Conservation (phyloP, 2,329 filamentous ascomycete genomes). For the Periconia digitata region DNA sequence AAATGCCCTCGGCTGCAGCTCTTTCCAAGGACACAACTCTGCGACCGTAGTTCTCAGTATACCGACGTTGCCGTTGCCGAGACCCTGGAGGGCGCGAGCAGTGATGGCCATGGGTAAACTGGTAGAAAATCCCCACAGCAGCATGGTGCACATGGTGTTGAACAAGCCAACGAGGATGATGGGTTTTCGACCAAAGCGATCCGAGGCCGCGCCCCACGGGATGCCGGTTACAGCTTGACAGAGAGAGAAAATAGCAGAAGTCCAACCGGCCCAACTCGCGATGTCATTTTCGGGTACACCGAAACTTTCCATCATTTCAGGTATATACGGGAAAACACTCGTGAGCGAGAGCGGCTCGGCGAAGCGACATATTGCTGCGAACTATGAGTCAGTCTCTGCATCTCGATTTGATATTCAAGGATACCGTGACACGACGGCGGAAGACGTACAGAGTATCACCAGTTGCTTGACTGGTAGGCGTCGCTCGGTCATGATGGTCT, state of each 20-base stretch:
- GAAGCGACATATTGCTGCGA: slow-evolving; percentile 81
- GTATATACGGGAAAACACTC: slow-evolving; percentile 89
- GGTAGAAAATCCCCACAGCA: slow-evolving; percentile 82
- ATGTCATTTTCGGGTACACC: slow-evolving; percentile 44
- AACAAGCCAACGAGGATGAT: slow-evolving; percentile 73
- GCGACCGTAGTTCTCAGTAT: slow-evolving; percentile 92
- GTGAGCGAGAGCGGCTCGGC: slow-evolving; percentile 92
- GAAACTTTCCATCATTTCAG: slow-evolving; percentile 55
- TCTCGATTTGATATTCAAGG: background rate
- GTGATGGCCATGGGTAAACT: slow-evolving; percentile 78
- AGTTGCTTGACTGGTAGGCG: slow-evolving; percentile 44
- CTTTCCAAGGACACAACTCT: slow-evolving; percentile 83
- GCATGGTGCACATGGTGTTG: slow-evolving; percentile 77
- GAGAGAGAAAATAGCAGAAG: slow-evolving; percentile 80
- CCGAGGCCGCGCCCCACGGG: slow-evolving; percentile 83
- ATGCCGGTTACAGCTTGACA: slow-evolving; percentile 78
- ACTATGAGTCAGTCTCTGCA: background rate
- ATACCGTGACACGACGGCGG: background rate
- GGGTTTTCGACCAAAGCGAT: slow-evolving; percentile 81
- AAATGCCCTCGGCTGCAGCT: slow-evolving; percentile 86
- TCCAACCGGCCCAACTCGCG: slow-evolving; percentile 76
- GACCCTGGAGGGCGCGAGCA: slow-evolving; percentile 76
- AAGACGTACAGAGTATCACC: slow-evolving; percentile 39
- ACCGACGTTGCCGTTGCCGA: slow-evolving; percentile 80
- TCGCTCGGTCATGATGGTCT: slow-evolving; percentile 38